Conservation (phyloP, 495 filamentous ascomycete species). For the Pseudevernia furfuracea region DNA sequence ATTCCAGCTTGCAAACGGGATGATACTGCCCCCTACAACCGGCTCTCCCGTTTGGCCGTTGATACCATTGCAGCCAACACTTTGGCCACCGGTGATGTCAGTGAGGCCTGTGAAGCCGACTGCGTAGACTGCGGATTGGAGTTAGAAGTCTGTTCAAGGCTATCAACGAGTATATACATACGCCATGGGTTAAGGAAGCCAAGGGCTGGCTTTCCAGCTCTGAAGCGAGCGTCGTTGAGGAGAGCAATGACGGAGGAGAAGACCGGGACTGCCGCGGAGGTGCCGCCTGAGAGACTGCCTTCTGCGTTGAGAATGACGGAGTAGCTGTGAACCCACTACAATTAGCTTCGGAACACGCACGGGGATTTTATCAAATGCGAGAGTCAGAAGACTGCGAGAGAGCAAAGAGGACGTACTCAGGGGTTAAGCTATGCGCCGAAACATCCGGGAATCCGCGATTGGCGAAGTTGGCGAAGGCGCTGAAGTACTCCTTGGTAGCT, state of each 20-base stretch:
- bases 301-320: conserved; percentile 31
- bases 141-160: not conserved
- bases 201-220: conserved; percentile 38
- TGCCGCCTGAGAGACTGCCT: conserved; percentile 37
- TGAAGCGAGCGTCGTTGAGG: conserved; percentile 45
- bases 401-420: conserved; percentile 29
- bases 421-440: conserved; percentile 42
- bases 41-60: conserved; percentile 28
- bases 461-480: conserved; percentile 43
- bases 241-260: conserved; percentile 43
- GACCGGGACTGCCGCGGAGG: conserved; percentile 44
- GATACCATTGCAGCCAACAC: conserved; percentile 30
- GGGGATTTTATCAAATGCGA: not conserved
- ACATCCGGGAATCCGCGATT: conserved; percentile 70
- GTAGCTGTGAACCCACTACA: conserved; percentile 20
- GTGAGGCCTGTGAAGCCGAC: conserved; percentile 29
- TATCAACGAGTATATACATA: not conserved
- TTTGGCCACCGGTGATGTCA: conserved; percentile 31
- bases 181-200: conserved; percentile 49
- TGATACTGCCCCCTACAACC: conserved; percentile 28
- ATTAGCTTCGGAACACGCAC: not conserved
- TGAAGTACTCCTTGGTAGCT: conserved; percentile 36
- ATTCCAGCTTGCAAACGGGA: conserved; percentile 34
- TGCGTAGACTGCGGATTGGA: conserved; percentile 30
- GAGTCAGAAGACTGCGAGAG: not conserved